Base-by-base conservation (phyloP, 306 rosid genomes). In the Lathyrus oleraceus region DNA sequence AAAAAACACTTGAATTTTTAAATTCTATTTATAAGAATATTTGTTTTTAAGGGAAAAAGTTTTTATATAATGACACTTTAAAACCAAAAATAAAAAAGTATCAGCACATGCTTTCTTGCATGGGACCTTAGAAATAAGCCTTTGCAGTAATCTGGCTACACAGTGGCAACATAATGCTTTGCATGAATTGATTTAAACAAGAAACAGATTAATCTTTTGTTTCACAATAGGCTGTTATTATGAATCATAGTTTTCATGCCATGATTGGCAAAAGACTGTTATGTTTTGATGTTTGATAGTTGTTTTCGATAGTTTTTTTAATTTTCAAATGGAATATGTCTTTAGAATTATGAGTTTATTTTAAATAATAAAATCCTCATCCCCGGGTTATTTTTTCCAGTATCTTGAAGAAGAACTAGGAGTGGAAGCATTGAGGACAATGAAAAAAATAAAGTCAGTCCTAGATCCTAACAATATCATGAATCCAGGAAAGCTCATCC, bases 401-500 rank as follows among this genome's bases (percentile, higher is more conserved):
- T 93, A 93, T 76, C 96, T 93, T 64, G 97, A 93, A 72, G 79
- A 93, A 79, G 97, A 93, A 83, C 88, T 88, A 2, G 97, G 98
- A 67, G 64, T 47, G 69, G 97, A 90, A 79, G 94, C 95, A 65
- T 65, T 90, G 89, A 84, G 70, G 86, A 88, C 92, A 20, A 90
- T 88, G 96, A 94, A 87, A 74, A 89, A 81, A 76, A 94, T 94
- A 75, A 94, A 94, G 81, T 35, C 73, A 67, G 97, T 81, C 40
- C 70, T 94, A 60, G 98, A 90, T 84, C 98, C 97, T 40, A 90
- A 94, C 84, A 81, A 88, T 69, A 88, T 85, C 43, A 90, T 90
- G 98, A 90, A 88, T 83, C 97, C 92, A 40, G 98, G 98, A 80
- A 94, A 94, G 85, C 91, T 90, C 76, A 88, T 94, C 72, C 96